phyloP scores from a whole-genome alignment of 371 early-diverging fungal species.

The Nematocida sp. region DNA sequence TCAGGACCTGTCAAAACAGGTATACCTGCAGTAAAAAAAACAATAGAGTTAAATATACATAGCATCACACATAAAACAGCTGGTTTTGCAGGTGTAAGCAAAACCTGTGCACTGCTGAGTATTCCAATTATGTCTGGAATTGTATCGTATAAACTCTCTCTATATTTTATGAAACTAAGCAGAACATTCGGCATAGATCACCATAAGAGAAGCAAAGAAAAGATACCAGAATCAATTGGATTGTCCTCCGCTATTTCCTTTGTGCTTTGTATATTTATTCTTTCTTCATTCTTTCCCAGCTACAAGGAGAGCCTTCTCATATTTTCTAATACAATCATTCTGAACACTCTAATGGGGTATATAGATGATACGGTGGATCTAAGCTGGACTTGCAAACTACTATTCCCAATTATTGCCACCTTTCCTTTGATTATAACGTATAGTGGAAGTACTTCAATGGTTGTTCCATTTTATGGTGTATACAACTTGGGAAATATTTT shows the following conservation, averaged over 20 bases:
- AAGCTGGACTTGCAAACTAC: constrained; percentile 86
- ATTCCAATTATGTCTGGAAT: constrained; percentile 25
- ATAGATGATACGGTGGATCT: constrained; percentile 92
- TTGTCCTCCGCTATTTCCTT: constrained; percentile 75
- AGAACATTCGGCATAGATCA: constrained; percentile 75
- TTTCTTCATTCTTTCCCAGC: constrained; percentile 76
- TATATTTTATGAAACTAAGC: constrained; percentile 14
- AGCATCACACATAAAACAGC: no score
- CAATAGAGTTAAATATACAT: no score
- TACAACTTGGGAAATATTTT: constrained; percentile 75
- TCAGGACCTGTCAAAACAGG: no score
- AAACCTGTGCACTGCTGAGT: no score
- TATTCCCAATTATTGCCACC: constrained; percentile 84
- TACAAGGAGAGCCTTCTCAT: constrained; percentile 38
- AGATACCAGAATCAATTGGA: constrained; percentile 80
- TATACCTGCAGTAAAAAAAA: no score
- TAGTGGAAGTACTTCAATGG: constrained; percentile 47
- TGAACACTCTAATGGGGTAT: constrained; percentile 90
- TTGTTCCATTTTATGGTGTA: constrained; percentile 1
- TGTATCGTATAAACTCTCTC: constrained; percentile 28
- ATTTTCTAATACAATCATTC: constrained; percentile 20
- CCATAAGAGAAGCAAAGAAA: constrained; percentile 74
- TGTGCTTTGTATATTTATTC: constrained; percentile 78
- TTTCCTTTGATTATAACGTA: constrained; percentile 87
- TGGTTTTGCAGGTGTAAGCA: no score